phyloP scores from a whole-genome alignment of 768 basidiomycete genomes.

The Tulasnella sp. region DNA sequence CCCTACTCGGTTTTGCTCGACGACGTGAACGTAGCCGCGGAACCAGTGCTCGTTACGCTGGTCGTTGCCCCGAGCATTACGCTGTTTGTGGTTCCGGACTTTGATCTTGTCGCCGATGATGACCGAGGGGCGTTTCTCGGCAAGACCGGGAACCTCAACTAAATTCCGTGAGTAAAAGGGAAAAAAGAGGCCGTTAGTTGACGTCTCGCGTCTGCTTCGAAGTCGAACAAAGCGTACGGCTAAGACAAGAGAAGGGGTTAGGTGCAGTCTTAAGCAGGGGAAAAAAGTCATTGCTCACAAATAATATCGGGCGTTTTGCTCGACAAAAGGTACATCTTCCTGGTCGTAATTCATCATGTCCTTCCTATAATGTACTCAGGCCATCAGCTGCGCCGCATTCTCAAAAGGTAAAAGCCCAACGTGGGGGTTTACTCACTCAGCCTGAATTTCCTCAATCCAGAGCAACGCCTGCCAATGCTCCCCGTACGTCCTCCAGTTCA shows the following conservation, averaged over 20 bases:
- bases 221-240: background rate
- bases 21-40: constrained; percentile 48
- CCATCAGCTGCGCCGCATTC: background rate
- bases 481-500: constrained; percentile 41
- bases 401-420: background rate
- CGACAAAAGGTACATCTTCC: background rate
- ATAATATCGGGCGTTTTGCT: background rate
- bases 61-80: constrained; percentile 26
- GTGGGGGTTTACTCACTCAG: background rate
- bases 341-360: constrained; percentile 13
- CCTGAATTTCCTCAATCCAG: constrained; percentile 44
- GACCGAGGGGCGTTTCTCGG: constrained; percentile 56
- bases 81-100: constrained; percentile 33
- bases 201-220: background rate
- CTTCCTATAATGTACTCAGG: background rate
- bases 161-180: constrained; percentile 35
- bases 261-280: too few relatives aligned
- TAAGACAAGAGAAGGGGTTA: background rate
- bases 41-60: constrained; percentile 35
- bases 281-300: background rate
- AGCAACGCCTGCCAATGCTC: constrained; percentile 46
- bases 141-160: constrained; percentile 51
- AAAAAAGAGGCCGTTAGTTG: background rate
- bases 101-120: constrained; percentile 50
- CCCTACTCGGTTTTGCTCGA: constrained; percentile 43